Evolutionary conservation across 1,284 basidiomycete genomes (phyloP).

Genomic region (Marasmius fiardii): DNA sequence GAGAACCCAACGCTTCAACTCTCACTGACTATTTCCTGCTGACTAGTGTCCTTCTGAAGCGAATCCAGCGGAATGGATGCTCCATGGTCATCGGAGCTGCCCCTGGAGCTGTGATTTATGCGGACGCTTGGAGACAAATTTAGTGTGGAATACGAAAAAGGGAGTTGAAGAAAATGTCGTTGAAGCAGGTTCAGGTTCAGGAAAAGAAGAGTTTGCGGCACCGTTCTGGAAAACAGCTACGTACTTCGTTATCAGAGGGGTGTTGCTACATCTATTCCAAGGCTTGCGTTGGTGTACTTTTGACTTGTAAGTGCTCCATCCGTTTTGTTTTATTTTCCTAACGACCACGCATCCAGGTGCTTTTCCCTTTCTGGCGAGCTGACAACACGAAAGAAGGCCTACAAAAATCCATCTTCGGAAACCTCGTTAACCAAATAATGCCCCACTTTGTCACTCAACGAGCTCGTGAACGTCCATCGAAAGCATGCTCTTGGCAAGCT

Average conservation of each 20-base stretch:
- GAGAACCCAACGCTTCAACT: conserved; percentile 38
- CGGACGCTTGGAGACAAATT: conserved; percentile 27
- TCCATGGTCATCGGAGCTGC: conserved; percentile 22
- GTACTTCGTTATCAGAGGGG: conserved; percentile 28
- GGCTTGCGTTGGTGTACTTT: conserved; percentile 41
- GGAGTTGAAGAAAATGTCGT: conserved; percentile 20
- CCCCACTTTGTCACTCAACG: conserved; percentile 30
- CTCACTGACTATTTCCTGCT: conserved; percentile 53
- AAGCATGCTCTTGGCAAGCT: conserved; percentile 82
- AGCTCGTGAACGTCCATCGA: conserved; percentile 66
- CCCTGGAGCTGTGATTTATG: conserved; percentile 29
- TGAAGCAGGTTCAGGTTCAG: conserved; percentile 6
- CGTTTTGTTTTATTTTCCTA: neutral
- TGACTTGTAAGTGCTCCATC: conserved; percentile 22
- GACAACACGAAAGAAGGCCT: conserved; percentile 55
- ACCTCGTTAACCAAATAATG: conserved; percentile 25
- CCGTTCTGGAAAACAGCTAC: conserved; percentile 39
- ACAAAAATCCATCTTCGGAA: conserved; percentile 47
- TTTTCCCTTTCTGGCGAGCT: conserved; percentile 64
- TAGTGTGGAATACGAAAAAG: conserved; percentile 26
- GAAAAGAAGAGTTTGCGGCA: conserved; percentile 34
- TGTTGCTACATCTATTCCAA: conserved; percentile 62
- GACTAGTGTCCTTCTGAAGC: conserved; percentile 21
- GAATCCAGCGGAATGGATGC: conserved; percentile 25
- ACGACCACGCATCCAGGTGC: conserved; percentile 15